These are phyloP conservation scores for Boehmeria nivea DNA, from an alignment of 306 rosid species.

Conservation along the genomic window DNA sequence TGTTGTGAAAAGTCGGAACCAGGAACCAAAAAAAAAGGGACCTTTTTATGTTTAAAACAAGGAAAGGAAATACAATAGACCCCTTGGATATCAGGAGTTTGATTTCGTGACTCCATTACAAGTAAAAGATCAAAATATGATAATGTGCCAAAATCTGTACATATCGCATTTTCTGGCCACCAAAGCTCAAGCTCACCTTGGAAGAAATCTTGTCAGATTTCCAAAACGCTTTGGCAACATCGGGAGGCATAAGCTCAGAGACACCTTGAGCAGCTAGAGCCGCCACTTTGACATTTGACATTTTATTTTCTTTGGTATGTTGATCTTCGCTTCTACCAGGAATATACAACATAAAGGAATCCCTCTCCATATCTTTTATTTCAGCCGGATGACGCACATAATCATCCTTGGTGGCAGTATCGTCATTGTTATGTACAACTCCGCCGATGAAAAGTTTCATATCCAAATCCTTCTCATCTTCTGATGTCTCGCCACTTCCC, in stretches of 20 bases:
- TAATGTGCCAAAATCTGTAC: no score
- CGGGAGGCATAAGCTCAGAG: conserved; percentile 92
- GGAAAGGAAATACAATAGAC: not conserved
- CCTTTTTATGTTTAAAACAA: no score
- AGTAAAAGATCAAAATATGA: not conserved
- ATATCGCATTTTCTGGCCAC: no score
- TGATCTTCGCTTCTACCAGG: conserved; percentile 56
- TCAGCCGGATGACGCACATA: conserved; percentile 78
- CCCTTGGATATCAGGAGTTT: not conserved
- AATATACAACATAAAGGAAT: conserved; percentile 76
- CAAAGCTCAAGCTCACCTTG: conserved; percentile 61
- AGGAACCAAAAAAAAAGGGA: not conserved
- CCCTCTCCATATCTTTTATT: conserved; percentile 67
- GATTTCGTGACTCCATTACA: not conserved
- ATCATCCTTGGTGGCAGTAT: conserved; percentile 66
- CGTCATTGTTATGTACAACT: conserved; percentile 78
- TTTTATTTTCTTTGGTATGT: conserved; percentile 47
- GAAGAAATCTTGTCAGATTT: conserved; percentile 73
- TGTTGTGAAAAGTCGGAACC: conserved; percentile 17
- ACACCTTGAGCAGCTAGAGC: conserved; percentile 76
- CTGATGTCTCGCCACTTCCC: conserved; percentile 46
- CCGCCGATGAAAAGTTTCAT: conserved; percentile 87
- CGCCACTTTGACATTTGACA: conserved; percentile 67
- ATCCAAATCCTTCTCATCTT: conserved; percentile 73
- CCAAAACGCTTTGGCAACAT: conserved; percentile 89